These are phyloP conservation scores for Cercis canadensis DNA, from an alignment of 306 rosid species.

Conservation along the genomic window DNA sequence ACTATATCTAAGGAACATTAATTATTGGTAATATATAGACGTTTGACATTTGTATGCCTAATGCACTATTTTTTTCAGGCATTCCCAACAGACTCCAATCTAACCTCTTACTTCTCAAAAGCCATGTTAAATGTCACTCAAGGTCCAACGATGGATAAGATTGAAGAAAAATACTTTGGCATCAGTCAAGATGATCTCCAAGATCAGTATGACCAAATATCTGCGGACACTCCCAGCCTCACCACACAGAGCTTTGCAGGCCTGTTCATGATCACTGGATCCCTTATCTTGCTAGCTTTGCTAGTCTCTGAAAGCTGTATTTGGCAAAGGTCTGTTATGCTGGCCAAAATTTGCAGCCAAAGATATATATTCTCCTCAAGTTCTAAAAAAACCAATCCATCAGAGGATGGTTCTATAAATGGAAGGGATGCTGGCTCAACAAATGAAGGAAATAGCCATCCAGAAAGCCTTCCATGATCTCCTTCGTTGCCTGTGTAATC, in stretches of 20 bases:
- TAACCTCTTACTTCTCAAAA: neutral
- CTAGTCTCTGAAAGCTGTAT: neutral
- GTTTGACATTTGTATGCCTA: no score
- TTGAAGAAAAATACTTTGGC: neutral
- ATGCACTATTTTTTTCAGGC: neutral
- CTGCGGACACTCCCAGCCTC: neutral
- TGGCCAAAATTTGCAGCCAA: neutral
- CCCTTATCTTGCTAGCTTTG: neutral
- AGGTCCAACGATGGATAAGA: neutral
- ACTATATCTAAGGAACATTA: no score
- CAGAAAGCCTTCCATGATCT: no score
- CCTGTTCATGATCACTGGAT: neutral
- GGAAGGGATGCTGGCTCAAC: neutral
- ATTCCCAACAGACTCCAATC: neutral
- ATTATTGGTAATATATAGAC: no score
- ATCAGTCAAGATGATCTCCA: neutral
- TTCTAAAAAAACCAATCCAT: neutral
- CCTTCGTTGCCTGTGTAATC: no score
- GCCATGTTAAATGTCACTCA: neutral
- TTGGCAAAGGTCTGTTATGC: neutral
- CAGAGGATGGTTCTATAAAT: neutral
- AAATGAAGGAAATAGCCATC: neutral
- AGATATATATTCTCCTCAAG: neutral
- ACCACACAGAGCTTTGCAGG: neutral
- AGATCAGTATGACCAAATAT: neutral